Conservation (phyloP, 1,284 basidiomycete species). For the Pyrrhoderma lamaoense region DNA sequence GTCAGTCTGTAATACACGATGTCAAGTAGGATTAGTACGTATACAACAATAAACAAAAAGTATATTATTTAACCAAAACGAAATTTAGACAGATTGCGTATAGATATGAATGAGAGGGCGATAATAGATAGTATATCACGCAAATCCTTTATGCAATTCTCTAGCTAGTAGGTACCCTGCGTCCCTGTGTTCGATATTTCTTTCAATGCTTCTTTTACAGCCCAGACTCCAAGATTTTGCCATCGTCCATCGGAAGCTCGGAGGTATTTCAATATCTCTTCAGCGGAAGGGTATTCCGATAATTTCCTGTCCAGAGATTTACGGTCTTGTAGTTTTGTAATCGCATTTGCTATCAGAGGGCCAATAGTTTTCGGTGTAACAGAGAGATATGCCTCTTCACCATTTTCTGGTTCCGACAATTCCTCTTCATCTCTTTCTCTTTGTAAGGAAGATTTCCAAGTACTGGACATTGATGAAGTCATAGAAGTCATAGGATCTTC, state of each 20-base stretch:
- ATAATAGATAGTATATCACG: too few species aligned
- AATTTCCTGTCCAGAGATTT: constrained; percentile 16
- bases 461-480: constrained; percentile 37
- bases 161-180: too few species aligned
- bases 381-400: constrained; percentile 60
- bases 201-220: constrained; percentile 51
- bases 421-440: constrained; percentile 34
- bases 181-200: constrained; percentile 33
- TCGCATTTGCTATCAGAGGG: constrained; percentile 38
- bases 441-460: constrained; percentile 20
- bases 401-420: constrained; percentile 50
- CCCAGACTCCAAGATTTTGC: constrained; percentile 54
- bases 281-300: constrained; percentile 34
- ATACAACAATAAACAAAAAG: too few species aligned
- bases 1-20: too few species aligned
- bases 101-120: too few species aligned
- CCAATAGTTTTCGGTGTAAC: constrained; percentile 47
- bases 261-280: constrained; percentile 41
- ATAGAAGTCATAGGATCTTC: constrained; percentile 18
- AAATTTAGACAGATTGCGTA: too few species aligned
- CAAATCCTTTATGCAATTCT: too few species aligned
- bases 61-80: too few species aligned
- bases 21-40: too few species aligned
- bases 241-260: constrained; percentile 50
- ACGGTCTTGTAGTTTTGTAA: constrained; percentile 24